Evolutionary conservation across 192 early-diverging fungal species (phyloP).

Genomic region (Umbelopsis sp.): DNA sequence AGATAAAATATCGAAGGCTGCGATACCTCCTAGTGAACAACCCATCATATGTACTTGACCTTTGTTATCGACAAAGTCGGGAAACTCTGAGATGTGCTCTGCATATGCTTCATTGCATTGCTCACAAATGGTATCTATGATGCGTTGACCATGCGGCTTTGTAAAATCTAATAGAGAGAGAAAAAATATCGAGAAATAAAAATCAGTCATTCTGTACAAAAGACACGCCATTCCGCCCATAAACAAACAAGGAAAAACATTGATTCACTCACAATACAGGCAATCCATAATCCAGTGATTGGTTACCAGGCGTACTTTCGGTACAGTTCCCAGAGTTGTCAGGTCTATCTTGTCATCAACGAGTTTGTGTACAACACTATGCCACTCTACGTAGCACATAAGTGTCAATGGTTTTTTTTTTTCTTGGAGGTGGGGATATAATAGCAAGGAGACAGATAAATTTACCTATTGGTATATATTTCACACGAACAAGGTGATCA

Average conservation of each 20-base stretch:
- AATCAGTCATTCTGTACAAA: neutral
- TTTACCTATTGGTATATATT: slow-evolving; percentile 31
- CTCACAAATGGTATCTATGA: slow-evolving; percentile 52
- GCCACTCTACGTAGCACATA: slow-evolving; percentile 35
- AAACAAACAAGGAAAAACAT: too few relatives aligned
- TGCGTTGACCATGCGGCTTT: slow-evolving; percentile 49
- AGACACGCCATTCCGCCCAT: neutral
- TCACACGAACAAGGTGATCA: slow-evolving; percentile 16
- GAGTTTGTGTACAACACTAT: slow-evolving; percentile 40
- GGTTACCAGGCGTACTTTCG: slow-evolving; percentile 49
- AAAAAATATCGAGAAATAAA: neutral
- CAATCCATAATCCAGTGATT: slow-evolving; percentile 48
- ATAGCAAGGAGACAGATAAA: neutral
- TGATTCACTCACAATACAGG: slow-evolving; percentile 40
- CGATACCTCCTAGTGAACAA: slow-evolving; percentile 66
- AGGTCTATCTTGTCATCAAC: slow-evolving; percentile 46
- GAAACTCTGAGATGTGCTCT: slow-evolving; percentile 46
- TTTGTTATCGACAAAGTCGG: slow-evolving; percentile 45
- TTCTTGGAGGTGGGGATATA: too few relatives aligned
- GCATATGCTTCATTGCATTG: slow-evolving; percentile 58
- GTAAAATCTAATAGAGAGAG: slow-evolving; percentile 38
- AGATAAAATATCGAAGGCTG: slow-evolving; percentile 64
- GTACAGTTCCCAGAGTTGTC: slow-evolving; percentile 43
- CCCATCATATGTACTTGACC: slow-evolving; percentile 62
- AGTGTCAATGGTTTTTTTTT: too few relatives aligned